A percentile compares a stretch with the other conserved stretches of the same genome.
phyloP scores from a whole-genome alignment of 2,329 filamentous ascomycete species.

The Aspergillus bombycis region DNA sequence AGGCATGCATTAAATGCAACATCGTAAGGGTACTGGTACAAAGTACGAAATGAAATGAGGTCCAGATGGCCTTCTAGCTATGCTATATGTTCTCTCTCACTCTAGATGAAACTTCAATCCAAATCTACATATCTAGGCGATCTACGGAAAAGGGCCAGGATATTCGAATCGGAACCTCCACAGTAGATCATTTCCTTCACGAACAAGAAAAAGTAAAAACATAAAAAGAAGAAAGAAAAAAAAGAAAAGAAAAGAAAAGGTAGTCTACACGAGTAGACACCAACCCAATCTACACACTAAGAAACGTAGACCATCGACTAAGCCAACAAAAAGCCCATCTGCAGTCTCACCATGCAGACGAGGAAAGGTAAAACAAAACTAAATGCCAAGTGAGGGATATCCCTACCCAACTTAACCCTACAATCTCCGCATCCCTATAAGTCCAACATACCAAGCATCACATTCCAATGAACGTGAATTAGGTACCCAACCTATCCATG shows the following conservation, averaged over 20 bases:
- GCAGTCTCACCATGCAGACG: background rate
- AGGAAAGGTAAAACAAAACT: background rate
- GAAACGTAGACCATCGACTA: background rate
- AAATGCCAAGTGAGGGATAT: background rate
- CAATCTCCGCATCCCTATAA: background rate
- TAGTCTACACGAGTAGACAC: too few species aligned
- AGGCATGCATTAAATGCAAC: background rate
- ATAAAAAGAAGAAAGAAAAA: background rate
- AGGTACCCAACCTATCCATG: background rate
- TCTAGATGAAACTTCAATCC: background rate
- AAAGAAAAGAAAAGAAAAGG: background rate
- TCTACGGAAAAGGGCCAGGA: background rate
- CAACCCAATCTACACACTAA: background rate
- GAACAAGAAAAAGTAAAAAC: too few species aligned
- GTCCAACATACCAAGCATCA: background rate
- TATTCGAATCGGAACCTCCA: background rate
- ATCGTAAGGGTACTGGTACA: background rate
- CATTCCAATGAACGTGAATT: background rate
- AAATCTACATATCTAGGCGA: background rate
- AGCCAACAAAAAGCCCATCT: background rate
- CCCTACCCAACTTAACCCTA: background rate
- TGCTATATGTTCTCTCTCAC: background rate
- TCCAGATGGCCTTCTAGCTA: background rate
- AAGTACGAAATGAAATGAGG: background rate
- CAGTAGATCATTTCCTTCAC: background rate